A percentile compares a stretch with the other conserved stretches of the same genome.
phyloP scores from a whole-genome alignment of 345 rosid species.

The Limnanthes douglasii region DNA sequence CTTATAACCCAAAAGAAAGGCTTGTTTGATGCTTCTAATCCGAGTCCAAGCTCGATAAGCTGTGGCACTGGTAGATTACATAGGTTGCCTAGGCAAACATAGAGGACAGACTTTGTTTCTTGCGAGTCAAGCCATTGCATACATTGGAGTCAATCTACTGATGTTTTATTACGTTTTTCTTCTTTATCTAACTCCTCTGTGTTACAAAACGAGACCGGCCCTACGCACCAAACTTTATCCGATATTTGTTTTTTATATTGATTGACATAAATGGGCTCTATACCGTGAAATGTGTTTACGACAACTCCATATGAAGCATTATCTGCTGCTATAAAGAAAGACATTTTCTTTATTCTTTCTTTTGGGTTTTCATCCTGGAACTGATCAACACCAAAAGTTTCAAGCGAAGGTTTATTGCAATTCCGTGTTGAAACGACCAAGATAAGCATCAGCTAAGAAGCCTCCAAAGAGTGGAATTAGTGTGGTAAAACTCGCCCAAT shows the following conservation, averaged over 20 bases:
- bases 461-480: slow-evolving; percentile 90
- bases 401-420: slow-evolving; percentile 34
- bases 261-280: too few species aligned
- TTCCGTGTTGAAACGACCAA: slow-evolving; percentile 67
- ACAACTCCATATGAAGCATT: too few species aligned
- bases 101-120: slow-evolving; percentile 46
- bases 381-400: too few species aligned
- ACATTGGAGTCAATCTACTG: slow-evolving; percentile 22
- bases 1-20: slow-evolving; percentile 74
- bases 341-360: too few species aligned
- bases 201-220: too few species aligned
- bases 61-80: slow-evolving; percentile 53
- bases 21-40: slow-evolving; percentile 37
- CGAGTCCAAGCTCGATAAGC: slow-evolving; percentile 48
- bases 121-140: slow-evolving; percentile 35
- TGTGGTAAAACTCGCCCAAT: slow-evolving; percentile 96
- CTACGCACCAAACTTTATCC: too few species aligned
- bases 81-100: slow-evolving; percentile 63
- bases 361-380: too few species aligned
- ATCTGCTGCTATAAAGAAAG: too few species aligned
- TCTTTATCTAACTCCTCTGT: too few species aligned
- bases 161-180: too few species aligned
- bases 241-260: too few species aligned
- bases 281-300: too few species aligned
- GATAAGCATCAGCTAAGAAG: slow-evolving; percentile 77